These are phyloP conservation scores for Blepharisma japonicum DNA, from an alignment of 73 alveolate genomes.

Conservation along the genomic window DNA sequence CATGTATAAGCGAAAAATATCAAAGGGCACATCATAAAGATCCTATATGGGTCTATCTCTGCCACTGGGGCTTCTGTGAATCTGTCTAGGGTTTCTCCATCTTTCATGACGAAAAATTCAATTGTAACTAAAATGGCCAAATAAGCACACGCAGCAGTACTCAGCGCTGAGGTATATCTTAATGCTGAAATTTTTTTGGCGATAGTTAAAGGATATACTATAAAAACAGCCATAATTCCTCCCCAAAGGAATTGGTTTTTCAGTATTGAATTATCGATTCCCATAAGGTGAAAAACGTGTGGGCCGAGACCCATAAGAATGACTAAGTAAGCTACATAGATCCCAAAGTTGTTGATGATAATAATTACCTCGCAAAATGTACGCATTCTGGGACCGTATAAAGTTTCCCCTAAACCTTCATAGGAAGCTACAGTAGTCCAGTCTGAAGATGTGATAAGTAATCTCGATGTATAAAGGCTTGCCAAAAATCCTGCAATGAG, in stretches of 20 bases:
- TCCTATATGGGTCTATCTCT: no score
- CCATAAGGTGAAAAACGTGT: not conserved
- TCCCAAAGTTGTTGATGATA: not conserved
- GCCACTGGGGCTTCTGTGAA: no score
- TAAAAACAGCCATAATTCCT: not conserved
- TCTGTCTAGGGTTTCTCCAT: no score
- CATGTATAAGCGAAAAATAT: no score
- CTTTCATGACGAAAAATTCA: not conserved
- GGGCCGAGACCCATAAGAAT: not conserved
- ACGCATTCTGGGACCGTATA: not conserved
- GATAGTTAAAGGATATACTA: not conserved
- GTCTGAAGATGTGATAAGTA: not conserved
- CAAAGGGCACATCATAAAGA: no score
- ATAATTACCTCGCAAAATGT: not conserved
- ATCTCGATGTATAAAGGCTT: not conserved
- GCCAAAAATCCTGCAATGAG: not conserved
- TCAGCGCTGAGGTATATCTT: slow-evolving; percentile 2
- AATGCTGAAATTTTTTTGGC: not conserved
- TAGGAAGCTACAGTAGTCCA: not conserved
- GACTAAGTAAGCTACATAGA: not conserved
- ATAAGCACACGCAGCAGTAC: not conserved
- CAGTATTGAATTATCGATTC: not conserved
- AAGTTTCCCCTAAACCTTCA: not conserved
- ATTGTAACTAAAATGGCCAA: not conserved
- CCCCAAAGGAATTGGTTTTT: not conserved